These are phyloP conservation scores for Iberis amara DNA, from an alignment of 441 rosid species.

Conservation along the genomic window DNA sequence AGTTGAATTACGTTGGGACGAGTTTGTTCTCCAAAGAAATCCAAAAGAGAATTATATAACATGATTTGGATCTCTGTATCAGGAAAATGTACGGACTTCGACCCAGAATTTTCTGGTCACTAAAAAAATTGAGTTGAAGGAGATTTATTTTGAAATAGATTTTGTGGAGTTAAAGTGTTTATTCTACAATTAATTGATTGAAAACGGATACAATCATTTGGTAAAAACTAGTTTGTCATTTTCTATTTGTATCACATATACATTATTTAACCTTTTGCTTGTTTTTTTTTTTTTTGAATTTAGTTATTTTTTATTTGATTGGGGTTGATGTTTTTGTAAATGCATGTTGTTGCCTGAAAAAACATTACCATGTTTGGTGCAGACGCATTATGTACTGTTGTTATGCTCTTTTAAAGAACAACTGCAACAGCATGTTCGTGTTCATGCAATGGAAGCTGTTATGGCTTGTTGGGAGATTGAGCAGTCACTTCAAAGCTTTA, in stretches of 20 bases:
- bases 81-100: too few relatives aligned
- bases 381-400: constrained; percentile 88
- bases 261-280: background rate
- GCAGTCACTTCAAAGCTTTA: constrained; percentile 52
- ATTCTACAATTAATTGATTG: constrained; percentile 1
- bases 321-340: background rate
- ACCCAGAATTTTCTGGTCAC: too few relatives aligned
- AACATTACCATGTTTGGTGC: background rate
- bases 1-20: too few relatives aligned
- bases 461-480: constrained; percentile 89
- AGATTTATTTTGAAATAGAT: constrained; percentile 5
- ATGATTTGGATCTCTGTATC: too few relatives aligned
- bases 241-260: background rate
- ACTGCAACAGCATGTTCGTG: constrained; percentile 91
- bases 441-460: constrained; percentile 98
- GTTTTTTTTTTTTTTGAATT: background rate
- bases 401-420: constrained; percentile 91
- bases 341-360: constrained; percentile 3
- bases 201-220: too few relatives aligned
- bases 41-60: too few relatives aligned
- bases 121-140: too few relatives aligned
- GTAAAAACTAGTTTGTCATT: constrained; percentile 7
- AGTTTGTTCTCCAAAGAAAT: too few relatives aligned
- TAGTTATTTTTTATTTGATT: background rate
- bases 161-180: background rate